Evolutionary conservation across 345 rosid species (phyloP).

Genomic region (Eucalyptus fibrosa): DNA sequence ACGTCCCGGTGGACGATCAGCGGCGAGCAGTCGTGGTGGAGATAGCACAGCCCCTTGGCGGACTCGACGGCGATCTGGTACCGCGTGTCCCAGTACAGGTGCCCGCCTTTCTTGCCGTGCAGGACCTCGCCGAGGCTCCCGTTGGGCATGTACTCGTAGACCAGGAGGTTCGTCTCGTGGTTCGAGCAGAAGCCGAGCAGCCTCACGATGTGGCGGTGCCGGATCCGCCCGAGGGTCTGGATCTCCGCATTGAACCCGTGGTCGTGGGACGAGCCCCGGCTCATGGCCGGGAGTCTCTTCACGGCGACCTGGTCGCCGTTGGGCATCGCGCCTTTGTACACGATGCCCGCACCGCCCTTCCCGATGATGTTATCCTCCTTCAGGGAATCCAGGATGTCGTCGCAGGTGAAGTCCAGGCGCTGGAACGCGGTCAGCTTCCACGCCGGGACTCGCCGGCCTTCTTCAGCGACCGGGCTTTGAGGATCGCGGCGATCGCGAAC

Average conservation of each 20-base stretch:
- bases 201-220: constrained; percentile 41
- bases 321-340: constrained; percentile 29
- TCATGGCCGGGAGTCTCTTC: constrained; percentile 29
- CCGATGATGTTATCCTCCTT: constrained; percentile 47
- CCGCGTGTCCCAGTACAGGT: constrained; percentile 37
- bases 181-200: constrained; percentile 36
- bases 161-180: constrained; percentile 40
- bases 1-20: constrained; percentile 42
- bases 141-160: constrained; percentile 43
- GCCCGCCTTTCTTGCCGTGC: constrained; percentile 50
- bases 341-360: constrained; percentile 47
- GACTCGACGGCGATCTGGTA: constrained; percentile 36
- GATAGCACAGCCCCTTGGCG: constrained; percentile 43
- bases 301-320: constrained; percentile 38
- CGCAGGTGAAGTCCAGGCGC: constrained; percentile 32
- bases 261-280: constrained; percentile 34
- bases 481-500: constrained; percentile 28
- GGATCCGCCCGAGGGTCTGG: constrained; percentile 35
- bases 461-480: constrained; percentile 35
- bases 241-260: constrained; percentile 50
- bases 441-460: constrained; percentile 33
- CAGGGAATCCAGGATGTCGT: constrained; percentile 29
- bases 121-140: constrained; percentile 50
- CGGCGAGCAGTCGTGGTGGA: constrained; percentile 46
- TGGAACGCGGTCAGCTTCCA: constrained; percentile 51